Evolutionary conservation across 2,329 filamentous ascomycete species (phyloP).

Genomic region (Diaporthe ilicicola): DNA sequence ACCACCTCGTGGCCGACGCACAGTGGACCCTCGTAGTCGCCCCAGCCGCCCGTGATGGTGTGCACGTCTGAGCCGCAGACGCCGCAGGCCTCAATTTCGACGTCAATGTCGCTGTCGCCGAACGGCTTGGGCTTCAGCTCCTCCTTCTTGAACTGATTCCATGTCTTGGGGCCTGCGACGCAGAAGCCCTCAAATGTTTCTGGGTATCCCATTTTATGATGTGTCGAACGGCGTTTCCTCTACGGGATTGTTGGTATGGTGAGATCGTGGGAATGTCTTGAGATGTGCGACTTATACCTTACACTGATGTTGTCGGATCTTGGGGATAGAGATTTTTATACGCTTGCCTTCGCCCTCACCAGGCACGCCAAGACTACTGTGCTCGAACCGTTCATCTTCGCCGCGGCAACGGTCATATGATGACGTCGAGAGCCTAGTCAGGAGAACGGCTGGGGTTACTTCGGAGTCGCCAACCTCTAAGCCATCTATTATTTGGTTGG

Average conservation of each 20-base stretch:
- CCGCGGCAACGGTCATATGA: not conserved
- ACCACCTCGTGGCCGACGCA: conserved; percentile 70
- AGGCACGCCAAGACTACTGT: not conserved
- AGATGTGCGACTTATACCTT: not conserved
- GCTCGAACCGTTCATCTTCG: not conserved
- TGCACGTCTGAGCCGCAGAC: conserved; percentile 69
- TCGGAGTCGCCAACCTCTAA: not conserved
- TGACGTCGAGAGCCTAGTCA: not conserved
- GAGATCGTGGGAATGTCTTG: not conserved
- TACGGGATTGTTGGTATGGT: not conserved
- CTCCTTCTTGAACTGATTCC: conserved; percentile 50
- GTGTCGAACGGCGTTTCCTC: no score
- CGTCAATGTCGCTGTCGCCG: conserved; percentile 74
- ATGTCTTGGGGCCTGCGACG: conserved; percentile 51
- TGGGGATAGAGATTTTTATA: not conserved
- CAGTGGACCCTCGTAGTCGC: conserved; percentile 52
- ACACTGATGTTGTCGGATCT: not conserved
- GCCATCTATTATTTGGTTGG: not conserved
- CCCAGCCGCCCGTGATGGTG: conserved; percentile 65
- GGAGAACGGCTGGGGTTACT: not conserved
- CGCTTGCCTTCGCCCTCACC: not conserved
- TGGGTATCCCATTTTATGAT: conserved; percentile 51
- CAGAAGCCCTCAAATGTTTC: conserved; percentile 54
- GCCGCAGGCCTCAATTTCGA: conserved; percentile 75
- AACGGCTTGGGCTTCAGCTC: conserved; percentile 68